Percentiles rank a stretch among this genome's conserved stretches.
phyloP scores from a whole-genome alignment of 2,329 filamentous ascomycete species.

The Monosporascus cannonballus region DNA sequence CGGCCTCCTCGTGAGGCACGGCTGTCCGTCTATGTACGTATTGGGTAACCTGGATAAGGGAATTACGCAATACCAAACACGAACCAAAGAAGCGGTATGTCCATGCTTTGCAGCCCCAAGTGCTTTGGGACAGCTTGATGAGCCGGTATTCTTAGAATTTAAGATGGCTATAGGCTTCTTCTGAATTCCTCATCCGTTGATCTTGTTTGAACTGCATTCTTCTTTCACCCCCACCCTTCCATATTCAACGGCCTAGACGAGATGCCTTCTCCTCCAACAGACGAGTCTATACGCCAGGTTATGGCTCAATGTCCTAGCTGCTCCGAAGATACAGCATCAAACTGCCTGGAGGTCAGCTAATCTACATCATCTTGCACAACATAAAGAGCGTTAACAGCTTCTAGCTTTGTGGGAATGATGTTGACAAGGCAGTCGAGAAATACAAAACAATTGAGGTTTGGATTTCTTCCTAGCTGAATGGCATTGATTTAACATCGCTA shows the following conservation, averaged over 20 bases:
- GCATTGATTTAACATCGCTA: background rate
- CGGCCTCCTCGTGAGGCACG: background rate
- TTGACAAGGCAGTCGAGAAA: conserved; percentile 2
- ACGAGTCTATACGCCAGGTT: background rate
- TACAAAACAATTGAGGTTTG: conserved; percentile 6
- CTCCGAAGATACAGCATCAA: conserved; percentile 3
- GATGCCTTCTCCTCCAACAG: background rate
- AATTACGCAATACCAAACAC: too few relatives aligned
- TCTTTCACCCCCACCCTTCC: background rate
- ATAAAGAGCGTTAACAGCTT: background rate
- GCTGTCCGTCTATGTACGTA: background rate
- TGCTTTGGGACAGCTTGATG: background rate
- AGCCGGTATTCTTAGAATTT: background rate
- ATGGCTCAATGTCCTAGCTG: conserved; percentile 2
- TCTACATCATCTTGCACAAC: background rate
- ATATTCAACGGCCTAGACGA: background rate
- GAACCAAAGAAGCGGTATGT: too few relatives aligned
- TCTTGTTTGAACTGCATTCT: background rate
- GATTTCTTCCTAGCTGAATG: background rate
- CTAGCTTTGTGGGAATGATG: conserved; percentile 6
- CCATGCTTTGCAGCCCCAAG: too few relatives aligned
- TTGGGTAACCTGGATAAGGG: background rate
- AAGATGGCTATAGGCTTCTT: background rate
- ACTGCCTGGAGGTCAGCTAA: conserved; percentile 4
- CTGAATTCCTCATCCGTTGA: background rate